Base-by-base conservation (phyloP, 306 rosid genomes). In the Cucurbita maxima region DNA sequence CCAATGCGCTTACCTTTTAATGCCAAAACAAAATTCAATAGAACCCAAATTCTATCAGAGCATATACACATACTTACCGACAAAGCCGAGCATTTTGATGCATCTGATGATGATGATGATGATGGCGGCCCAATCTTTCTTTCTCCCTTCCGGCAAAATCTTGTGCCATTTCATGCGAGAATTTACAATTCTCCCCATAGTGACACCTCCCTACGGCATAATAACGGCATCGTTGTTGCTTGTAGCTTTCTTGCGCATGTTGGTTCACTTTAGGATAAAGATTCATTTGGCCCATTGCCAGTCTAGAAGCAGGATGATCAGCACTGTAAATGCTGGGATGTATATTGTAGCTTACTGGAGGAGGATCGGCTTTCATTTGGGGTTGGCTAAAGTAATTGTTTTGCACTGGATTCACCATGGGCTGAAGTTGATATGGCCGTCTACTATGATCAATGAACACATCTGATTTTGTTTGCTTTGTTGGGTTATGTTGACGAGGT, bases 111-210 rank as follows among this genome's bases (percentile, higher is more conserved):
- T 58, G 64, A 6, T 63, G 30, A 13, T 30, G 43, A 58, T 58
- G 25, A 25, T 25, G 25, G 25, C 25, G 64, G 4, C 22, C 30
- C 50, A 20, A n/a, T 40, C 70, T 63, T n/a, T 62, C 50, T 62
- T 6, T 10, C 34, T 64, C 72, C 48, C 73, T 36, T 58, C 44
- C 69, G 74, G 13, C 25, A 37, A 78, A 50, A n/a, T 54, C 40
- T 55, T 52, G 54, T 73, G 77, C 73, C 82, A n/a, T 63, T 25
- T 73, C 86, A 81, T 94, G 97, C 4, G 76, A 77, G 78, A 81
- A 94, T 71, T 84, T 94, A 84, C 97, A 90, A 19, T 55, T 86
- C 41, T 86, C 89, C 58, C 98, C 95, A 51, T 25, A 89, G 79
- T 74, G 52, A 73, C 98, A 89, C 71, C 87, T 74, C 18, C 97